Evolutionary conservation across 352 stramenopile species (phyloP).

Genomic region (Phytophthora podocarpi): DNA sequence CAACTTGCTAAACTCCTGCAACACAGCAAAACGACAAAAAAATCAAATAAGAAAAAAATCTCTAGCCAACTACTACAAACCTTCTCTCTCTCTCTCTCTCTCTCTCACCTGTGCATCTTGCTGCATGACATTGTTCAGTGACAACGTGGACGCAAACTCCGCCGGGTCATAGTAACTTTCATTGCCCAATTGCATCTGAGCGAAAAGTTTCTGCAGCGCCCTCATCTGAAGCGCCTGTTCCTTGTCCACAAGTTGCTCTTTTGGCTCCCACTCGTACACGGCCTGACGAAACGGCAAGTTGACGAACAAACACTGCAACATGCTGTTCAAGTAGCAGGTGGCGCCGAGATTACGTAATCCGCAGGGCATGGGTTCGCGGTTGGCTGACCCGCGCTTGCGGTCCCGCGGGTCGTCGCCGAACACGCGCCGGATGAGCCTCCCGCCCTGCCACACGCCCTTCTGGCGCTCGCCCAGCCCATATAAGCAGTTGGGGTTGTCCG

Average conservation of each 20-base stretch:
- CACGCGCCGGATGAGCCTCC: slow-evolving; percentile 53
- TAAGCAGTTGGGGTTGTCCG: slow-evolving; percentile 86
- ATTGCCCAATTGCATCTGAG: slow-evolving; percentile 80
- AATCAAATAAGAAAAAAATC: slow-evolving; percentile 1
- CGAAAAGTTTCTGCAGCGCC: slow-evolving; percentile 85
- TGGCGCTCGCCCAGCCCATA: slow-evolving; percentile 82
- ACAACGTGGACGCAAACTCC: slow-evolving; percentile 79
- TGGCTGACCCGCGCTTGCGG: slow-evolving; percentile 26
- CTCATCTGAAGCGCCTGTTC: slow-evolving; percentile 76
- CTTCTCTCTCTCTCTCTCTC: too few relatives aligned
- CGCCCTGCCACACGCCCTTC: slow-evolving; percentile 73
- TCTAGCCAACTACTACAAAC: too few relatives aligned
- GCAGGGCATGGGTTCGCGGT: slow-evolving; percentile 35
- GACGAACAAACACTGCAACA: slow-evolving; percentile 86
- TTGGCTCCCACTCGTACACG: slow-evolving; percentile 83
- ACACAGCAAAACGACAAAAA: slow-evolving; percentile 10
- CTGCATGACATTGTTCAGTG: slow-evolving; percentile 83
- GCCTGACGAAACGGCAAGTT: slow-evolving; percentile 72
- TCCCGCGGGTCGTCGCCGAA: slow-evolving; percentile 77
- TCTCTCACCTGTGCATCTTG: slow-evolving; percentile 83
- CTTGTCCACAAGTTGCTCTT: slow-evolving; percentile 44
- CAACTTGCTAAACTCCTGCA: slow-evolving; percentile 90
- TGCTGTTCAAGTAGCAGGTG: slow-evolving; percentile 91
- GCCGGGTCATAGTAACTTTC: slow-evolving; percentile 74
- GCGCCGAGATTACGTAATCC: slow-evolving; percentile 85